A percentile compares a stretch with the other conserved stretches of the same genome.
Evolutionary conservation across 1,139 yeast genomes (phyloP).

Genomic region (Suhomyces chickasaworum): DNA sequence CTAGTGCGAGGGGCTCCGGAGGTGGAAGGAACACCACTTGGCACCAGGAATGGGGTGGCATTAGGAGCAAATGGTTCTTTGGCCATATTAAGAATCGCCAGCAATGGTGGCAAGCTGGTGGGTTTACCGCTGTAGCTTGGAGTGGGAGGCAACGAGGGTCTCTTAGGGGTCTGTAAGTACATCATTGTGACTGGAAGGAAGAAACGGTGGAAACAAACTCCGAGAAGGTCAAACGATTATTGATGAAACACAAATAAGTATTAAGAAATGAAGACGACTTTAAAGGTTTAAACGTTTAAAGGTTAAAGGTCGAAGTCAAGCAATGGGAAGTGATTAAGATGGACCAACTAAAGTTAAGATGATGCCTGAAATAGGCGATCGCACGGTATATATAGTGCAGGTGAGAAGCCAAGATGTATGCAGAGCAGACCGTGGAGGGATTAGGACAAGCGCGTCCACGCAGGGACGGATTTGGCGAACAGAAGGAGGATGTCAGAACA

Average conservation of each 20-base stretch:
- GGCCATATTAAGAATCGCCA: slow-evolving; percentile 30
- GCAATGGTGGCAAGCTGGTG: slow-evolving; percentile 46
- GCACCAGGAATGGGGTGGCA: slow-evolving; percentile 13
- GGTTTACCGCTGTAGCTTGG: slow-evolving; percentile 23
- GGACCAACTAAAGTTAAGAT: neutral
- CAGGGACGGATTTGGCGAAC: slow-evolving; percentile 4
- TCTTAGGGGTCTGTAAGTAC: slow-evolving; percentile 32
- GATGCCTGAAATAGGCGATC: neutral
- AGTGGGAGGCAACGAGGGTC: slow-evolving; percentile 33
- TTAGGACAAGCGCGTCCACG: slow-evolving; percentile 1
- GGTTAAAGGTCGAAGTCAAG: neutral
- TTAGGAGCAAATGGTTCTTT: slow-evolving; percentile 9
- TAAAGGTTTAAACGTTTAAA: neutral
- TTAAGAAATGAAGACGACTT: neutral
- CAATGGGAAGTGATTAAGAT: neutral
- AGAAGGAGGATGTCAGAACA: neutral
- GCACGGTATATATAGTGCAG: slow-evolving; percentile 7
- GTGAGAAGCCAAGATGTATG: neutral
- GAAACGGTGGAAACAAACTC: too few relatives aligned
- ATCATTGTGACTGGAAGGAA: slow-evolving; percentile 12
- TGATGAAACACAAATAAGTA: too few relatives aligned
- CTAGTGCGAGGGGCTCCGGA: slow-evolving; percentile 2
- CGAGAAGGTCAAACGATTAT: too few relatives aligned
- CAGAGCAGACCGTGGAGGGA: neutral
- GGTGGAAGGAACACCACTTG: slow-evolving; percentile 1